Evolutionary conservation across 2,329 filamentous ascomycete genomes (phyloP), one percentile per base, ranked within the genome.

Genomic region (Pseudogymnoascus sp.): DNA sequence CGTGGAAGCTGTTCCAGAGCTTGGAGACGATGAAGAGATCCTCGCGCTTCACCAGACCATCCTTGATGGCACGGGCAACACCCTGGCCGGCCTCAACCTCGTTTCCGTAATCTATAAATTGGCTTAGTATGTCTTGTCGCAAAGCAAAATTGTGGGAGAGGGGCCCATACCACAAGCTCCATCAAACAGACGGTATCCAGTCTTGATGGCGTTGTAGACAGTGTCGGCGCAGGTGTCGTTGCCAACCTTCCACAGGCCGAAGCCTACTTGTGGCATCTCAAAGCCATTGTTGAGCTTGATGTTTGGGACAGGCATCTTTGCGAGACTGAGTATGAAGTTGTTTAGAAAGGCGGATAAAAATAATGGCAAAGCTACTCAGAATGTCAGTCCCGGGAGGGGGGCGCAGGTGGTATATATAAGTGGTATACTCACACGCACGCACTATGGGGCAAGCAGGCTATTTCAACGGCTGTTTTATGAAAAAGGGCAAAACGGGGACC

Each of bases 1-100:
- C 88, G 81, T 96, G 91, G 84, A 92, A 96, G 68, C 87, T 87
- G 80, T 93, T 92, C 91, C 92, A 96, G 64, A 96, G 87, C 82
- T 96, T 96, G 77, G 88, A 91, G 68, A 93, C 89, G 73, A 96
- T 86, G 84, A 96, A 96, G 74, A 96, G 88, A 24, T 96, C 91
- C 76, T 90, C 86, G 65, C 90, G 88, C 80, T 87, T 91, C 70
- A 93, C 89, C 64, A 93, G 76, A 47, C 90, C 89, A 8, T 95
- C 90, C 73, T 88, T 83, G 77, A 95, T 91, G 71, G 90, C 90
- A 69, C 88, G 88, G 65, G 86, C 84, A 56, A 93, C 82, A 71
- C 90, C 90, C 74, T 92, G 78, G 64, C 90, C 90, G 67, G 83
- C 86, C 76, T 92, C 89, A 69, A 85, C 84, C 76, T 93, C 90